Base-by-base conservation (phyloP, 768 basidiomycete genomes). In the Rhizopogon vinicolor region DNA sequence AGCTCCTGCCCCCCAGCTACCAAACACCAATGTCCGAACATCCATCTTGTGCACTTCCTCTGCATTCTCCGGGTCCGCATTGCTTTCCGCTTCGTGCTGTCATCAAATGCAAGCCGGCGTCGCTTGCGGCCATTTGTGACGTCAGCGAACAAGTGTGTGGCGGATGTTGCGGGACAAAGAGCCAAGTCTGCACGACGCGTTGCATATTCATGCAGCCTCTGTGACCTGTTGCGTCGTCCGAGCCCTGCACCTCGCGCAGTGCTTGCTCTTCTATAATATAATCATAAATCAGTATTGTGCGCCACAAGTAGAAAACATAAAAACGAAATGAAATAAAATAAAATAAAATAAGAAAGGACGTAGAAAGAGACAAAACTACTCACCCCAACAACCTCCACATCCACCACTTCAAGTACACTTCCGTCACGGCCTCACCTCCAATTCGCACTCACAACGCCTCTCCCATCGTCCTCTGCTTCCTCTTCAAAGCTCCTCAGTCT, bases 391-490 rank as follows among this genome's bases (percentile, higher is more conserved):
- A 87, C 84, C 60, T 82, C 76, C 16, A 82, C 86, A 25, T 73
- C 75, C 16, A 90, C 67, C 52, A 91, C 78, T 72, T 89, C 89
- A 61, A 89, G 78, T 25, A 84, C 87, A 62, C 85, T 83, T 25
- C 89, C 89, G 58, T 89, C 88, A 59, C 90, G 89, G 2, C 85
- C 83, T 59, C 79, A 82, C n/a, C 88, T 87, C 89, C 89, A 89
- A 0, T 81, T 81, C 8, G 81, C 84, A 67, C 86, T 87, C n/a
- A 78, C 72, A 60, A 87, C 68, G 9, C 77, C 74, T 45, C 85
- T 69, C 28, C 84, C 85, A 61, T 87, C 86, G 56, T 86, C 82
- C 40, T 78, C 78, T 7, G 67, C 71, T 56, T 68, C 69, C 33
- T 46, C 57, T 62, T 75, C 65, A 58, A 64, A 70, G 46, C 56